phyloP scores from a whole-genome alignment of 2,329 filamentous ascomycete genomes.

The Sporothrix brasiliensis region DNA sequence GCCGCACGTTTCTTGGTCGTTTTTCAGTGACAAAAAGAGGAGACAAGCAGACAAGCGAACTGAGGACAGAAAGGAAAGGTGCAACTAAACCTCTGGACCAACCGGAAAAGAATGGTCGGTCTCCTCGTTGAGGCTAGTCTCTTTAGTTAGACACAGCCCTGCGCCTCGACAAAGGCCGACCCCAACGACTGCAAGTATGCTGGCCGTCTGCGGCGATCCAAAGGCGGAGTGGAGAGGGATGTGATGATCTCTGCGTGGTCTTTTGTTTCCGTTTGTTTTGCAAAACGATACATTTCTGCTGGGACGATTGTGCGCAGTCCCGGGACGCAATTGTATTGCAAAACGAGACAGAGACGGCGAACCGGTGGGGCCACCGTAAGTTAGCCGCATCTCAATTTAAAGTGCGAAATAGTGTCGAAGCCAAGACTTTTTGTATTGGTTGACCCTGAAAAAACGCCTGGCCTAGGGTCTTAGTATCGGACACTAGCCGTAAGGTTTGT shows the following conservation, averaged over 20 bases:
- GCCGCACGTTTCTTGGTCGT: background rate
- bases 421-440: conserved; percentile 7
- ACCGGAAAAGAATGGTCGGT: background rate
- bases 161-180: conserved; percentile 6
- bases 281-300: too few species aligned
- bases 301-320: too few species aligned
- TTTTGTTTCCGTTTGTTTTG: background rate
- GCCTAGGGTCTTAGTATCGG: background rate
- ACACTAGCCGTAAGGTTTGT: conserved; percentile 14
- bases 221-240: conserved; percentile 13
- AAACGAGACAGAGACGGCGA: background rate
- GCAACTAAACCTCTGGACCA: background rate
- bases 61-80: background rate
- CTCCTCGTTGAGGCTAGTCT: background rate
- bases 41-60: background rate
- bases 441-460: conserved; percentile 20
- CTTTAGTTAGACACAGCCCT: conserved; percentile 3
- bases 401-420: conserved; percentile 9
- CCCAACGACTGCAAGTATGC: too few species aligned
- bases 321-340: too few species aligned
- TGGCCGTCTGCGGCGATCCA: background rate
- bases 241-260: background rate
- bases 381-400: conserved; percentile 14
- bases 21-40: background rate
- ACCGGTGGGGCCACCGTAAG: background rate